Evolutionary conservation across 768 basidiomycete genomes (phyloP).

Genomic region (Brasilioporus rufonigricans): DNA sequence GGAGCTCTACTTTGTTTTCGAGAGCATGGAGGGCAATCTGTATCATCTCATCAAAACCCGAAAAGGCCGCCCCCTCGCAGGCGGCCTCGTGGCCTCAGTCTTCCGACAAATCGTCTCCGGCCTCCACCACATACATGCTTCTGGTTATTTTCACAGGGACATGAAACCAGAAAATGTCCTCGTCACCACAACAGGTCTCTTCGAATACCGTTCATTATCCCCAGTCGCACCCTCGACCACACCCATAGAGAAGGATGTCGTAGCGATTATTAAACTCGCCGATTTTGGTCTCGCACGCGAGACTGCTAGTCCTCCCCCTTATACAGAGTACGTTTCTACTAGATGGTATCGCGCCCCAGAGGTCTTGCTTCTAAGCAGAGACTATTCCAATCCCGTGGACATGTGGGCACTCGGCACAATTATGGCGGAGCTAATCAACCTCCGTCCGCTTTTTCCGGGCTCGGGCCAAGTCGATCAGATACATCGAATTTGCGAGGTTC

Average conservation of each 20-base stretch:
- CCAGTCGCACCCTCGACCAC: slow-evolving; percentile 61
- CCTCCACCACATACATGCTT: slow-evolving; percentile 85
- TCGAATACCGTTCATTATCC: slow-evolving; percentile 85
- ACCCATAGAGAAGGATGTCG: slow-evolving; percentile 86
- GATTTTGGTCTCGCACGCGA: slow-evolving; percentile 97
- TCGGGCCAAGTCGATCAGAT: slow-evolving; percentile 92
- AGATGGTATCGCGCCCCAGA: slow-evolving; percentile 99
- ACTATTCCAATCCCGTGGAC: slow-evolving; percentile 96
- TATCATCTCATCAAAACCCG: slow-evolving; percentile 99
- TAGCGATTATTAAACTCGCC: slow-evolving; percentile 95
- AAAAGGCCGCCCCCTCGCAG: slow-evolving; percentile 93
- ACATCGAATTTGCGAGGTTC: slow-evolving; percentile 82
- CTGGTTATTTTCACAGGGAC: slow-evolving; percentile 98
- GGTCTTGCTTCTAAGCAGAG: slow-evolving; percentile 84
- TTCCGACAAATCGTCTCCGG: slow-evolving; percentile 91
- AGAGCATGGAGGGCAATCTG: slow-evolving; percentile 99
- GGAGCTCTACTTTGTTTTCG: slow-evolving; percentile 99
- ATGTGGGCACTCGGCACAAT: slow-evolving; percentile 99
- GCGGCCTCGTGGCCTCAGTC: slow-evolving; percentile 92
- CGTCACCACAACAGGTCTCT: slow-evolving; percentile 94
- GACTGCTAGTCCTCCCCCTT: slow-evolving; percentile 84
- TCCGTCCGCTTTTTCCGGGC: slow-evolving; percentile 94
- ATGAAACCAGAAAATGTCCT: slow-evolving; percentile 99
- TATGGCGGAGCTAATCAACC: slow-evolving; percentile 93
- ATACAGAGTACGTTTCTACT: slow-evolving; percentile 99